Conservation (phyloP, 306 rosid species). For the Dryas alaskensis region DNA sequence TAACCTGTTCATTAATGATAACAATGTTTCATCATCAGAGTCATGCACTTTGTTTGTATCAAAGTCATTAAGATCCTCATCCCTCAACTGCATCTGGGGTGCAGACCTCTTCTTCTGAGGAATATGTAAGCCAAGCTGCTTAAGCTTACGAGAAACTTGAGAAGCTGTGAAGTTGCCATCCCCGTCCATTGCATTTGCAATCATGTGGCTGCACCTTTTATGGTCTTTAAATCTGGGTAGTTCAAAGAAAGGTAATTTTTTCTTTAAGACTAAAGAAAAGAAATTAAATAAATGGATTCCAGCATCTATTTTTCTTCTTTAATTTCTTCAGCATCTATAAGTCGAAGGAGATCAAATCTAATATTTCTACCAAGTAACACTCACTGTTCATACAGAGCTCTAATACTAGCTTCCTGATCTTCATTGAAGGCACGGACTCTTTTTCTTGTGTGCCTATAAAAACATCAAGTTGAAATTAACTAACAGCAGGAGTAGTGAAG, state of each 20-base stretch:
- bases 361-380: constrained; percentile 33
- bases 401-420: constrained; percentile 69
- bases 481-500: neutral
- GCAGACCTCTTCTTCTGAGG: constrained; percentile 47
- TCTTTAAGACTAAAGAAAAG: neutral
- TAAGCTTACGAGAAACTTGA: constrained; percentile 77
- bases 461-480: constrained; percentile 14
- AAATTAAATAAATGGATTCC: neutral
- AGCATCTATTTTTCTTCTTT: neutral
- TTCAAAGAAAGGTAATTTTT: constrained; percentile 4
- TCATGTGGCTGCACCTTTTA: constrained; percentile 74
- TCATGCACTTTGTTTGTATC: constrained; percentile 34
- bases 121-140: constrained; percentile 71
- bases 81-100: constrained; percentile 30
- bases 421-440: constrained; percentile 62
- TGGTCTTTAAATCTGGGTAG: constrained; percentile 70
- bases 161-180: constrained; percentile 63
- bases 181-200: constrained; percentile 73
- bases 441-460: constrained; percentile 59
- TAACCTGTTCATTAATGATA: constrained; percentile 63
- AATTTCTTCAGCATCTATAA: neutral
- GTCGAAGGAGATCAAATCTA: constrained; percentile 25
- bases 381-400: constrained; percentile 77
- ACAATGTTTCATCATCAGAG: constrained; percentile 68
- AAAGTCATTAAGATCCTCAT: constrained; percentile 37